Conservation (phyloP, 805 yeast genomes). For the Citeromyces matritensis region DNA sequence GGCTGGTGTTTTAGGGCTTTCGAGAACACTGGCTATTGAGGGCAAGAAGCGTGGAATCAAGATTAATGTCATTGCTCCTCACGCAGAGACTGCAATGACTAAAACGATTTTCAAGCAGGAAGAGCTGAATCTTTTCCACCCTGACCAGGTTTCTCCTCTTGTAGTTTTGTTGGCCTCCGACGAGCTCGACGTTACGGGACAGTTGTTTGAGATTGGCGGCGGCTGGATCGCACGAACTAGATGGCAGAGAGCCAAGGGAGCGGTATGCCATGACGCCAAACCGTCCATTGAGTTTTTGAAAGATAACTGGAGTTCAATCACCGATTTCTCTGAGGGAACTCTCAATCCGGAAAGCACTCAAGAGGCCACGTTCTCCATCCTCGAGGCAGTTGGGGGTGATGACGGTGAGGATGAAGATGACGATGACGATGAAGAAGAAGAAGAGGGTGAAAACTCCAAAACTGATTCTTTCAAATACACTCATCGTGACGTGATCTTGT, state of each 20-base stretch:
- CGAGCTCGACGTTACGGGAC: slow-evolving; percentile 55
- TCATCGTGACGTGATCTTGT: slow-evolving; percentile 61
- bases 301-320: slow-evolving; percentile 50
- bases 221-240: slow-evolving; percentile 94
- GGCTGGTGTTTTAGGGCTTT: slow-evolving; percentile 73
- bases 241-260: slow-evolving; percentile 90
- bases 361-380: slow-evolving; percentile 70
- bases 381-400: slow-evolving; percentile 40
- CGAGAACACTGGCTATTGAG: slow-evolving; percentile 80
- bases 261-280: slow-evolving; percentile 36
- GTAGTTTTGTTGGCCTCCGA: slow-evolving; percentile 70
- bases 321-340: slow-evolving; percentile 39
- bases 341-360: slow-evolving; percentile 45
- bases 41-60: slow-evolving; percentile 68
- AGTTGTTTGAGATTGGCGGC: slow-evolving; percentile 84
- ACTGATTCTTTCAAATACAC: slow-evolving; percentile 39
- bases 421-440: slow-evolving; percentile 28
- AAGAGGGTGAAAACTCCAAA: slow-evolving; percentile 23
- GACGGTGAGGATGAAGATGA: slow-evolving; percentile 26
- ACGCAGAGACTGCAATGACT: slow-evolving; percentile 97
- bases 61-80: slow-evolving; percentile 86
- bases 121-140: slow-evolving; percentile 73
- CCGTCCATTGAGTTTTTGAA: slow-evolving; percentile 56
- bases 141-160: slow-evolving; percentile 83
- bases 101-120: slow-evolving; percentile 67